A percentile compares a stretch with the other conserved stretches of the same genome.
Evolutionary conservation across 176 grass and related monocot genomes (phyloP).

Genomic region (Hsuehochloa calcarea): DNA sequence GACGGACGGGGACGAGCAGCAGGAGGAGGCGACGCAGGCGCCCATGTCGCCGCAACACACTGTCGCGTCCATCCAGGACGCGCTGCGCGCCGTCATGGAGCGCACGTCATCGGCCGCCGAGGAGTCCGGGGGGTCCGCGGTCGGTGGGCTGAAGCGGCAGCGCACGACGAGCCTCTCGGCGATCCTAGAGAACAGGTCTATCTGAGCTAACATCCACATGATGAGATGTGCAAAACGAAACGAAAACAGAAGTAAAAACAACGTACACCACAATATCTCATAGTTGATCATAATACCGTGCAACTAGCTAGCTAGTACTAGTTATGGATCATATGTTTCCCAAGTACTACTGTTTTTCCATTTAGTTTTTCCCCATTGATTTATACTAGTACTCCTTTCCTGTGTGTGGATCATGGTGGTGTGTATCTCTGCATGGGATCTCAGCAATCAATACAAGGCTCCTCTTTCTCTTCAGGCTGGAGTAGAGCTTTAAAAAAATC

Average conservation of each 20-base stretch:
- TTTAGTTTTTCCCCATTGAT: conserved; percentile 31
- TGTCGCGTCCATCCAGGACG: conserved; percentile 82
- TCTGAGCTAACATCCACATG: conserved; percentile 46
- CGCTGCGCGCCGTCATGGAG: conserved; percentile 84
- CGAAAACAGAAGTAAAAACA: conserved; percentile 42
- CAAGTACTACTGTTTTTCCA: conserved; percentile 12
- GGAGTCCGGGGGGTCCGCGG: conserved; percentile 40
- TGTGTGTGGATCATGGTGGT: conserved; percentile 31
- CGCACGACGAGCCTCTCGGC: conserved; percentile 72
- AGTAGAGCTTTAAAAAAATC: background rate
- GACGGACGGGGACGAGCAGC: conserved; percentile 8
- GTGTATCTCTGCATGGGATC: conserved; percentile 32
- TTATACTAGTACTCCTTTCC: conserved; percentile 28
- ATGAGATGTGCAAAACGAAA: conserved; percentile 49
- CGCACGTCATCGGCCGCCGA: conserved; percentile 48
- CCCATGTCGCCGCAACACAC: conserved; percentile 62
- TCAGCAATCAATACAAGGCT: conserved; percentile 38
- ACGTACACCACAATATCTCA: conserved; percentile 43
- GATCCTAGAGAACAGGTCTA: conserved; percentile 86
- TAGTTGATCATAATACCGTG: conserved; percentile 37
- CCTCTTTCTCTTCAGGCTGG: background rate
- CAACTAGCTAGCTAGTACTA: conserved; percentile 10
- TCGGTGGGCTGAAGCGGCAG: conserved; percentile 82
- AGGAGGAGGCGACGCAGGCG: background rate
- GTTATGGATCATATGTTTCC: conserved; percentile 29